Conservation (phyloP, 176 grass and related monocot species). For the Aegilops tauschii region DNA sequence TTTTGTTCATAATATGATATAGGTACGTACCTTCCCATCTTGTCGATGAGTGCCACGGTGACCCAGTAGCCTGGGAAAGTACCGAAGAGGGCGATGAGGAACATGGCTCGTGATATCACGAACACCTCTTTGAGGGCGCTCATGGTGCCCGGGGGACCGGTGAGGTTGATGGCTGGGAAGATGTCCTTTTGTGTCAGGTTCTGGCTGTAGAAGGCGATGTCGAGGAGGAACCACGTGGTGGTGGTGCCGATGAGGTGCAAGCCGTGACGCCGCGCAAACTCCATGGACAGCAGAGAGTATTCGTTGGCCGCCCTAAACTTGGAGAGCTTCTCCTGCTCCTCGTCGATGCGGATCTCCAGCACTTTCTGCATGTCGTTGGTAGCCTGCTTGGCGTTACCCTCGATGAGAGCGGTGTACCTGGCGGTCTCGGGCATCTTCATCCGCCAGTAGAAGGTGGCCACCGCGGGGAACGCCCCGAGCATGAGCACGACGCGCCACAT, state of each 20-base stretch:
- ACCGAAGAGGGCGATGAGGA: slow-evolving; percentile 29
- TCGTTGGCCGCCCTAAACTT: slow-evolving; percentile 28
- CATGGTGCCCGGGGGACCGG: background rate
- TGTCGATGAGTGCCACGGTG: slow-evolving; percentile 33
- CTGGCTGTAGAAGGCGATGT: slow-evolving; percentile 91
- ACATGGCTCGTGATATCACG: slow-evolving; percentile 24
- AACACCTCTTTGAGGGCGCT: slow-evolving; percentile 23
- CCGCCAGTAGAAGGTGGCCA: slow-evolving; percentile 46
- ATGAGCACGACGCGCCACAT: slow-evolving; percentile 22
- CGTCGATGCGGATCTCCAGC: slow-evolving; percentile 22
- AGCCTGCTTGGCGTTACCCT: slow-evolving; percentile 31
- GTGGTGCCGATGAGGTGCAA: slow-evolving; percentile 49
- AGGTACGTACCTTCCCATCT: slow-evolving; percentile 1
- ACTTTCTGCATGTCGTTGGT: slow-evolving; percentile 34
- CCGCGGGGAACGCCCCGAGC: background rate
- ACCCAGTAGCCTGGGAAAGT: slow-evolving; percentile 43
- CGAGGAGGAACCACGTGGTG: slow-evolving; percentile 71
- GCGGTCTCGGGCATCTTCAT: slow-evolving; percentile 63
- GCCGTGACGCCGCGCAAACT: slow-evolving; percentile 27
- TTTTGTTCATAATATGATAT: too few species aligned
- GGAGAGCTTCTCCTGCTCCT: slow-evolving; percentile 11
- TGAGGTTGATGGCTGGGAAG: slow-evolving; percentile 36
- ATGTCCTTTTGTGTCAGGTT: slow-evolving; percentile 91
- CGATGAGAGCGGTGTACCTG: slow-evolving; percentile 36
- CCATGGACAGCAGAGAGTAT: background rate